Percentiles rank a stretch among this genome's conserved stretches.
phyloP scores from a whole-genome alignment of 371 early-diverging fungal genomes.

The Rhizopus microsporus region DNA sequence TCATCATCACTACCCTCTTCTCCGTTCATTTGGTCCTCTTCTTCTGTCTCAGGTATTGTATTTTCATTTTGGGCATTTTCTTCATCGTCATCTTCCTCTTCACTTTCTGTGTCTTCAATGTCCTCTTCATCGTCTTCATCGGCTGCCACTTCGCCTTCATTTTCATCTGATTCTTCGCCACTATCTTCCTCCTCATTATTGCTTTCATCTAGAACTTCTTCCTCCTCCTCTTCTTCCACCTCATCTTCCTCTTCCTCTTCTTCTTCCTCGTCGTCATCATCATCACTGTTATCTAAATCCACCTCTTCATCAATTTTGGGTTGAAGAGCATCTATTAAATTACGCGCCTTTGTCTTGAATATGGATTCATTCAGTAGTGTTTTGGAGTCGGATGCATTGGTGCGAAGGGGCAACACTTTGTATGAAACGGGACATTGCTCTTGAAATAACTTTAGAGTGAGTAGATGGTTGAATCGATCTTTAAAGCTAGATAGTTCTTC shows the following conservation, averaged over 20 bases:
- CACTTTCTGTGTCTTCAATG: constrained; percentile 14
- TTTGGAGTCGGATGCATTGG: not conserved
- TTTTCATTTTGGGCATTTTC: constrained; percentile 5
- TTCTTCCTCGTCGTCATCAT: constrained; percentile 12
- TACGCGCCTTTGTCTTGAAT: constrained; percentile 25
- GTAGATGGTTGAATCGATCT: constrained; percentile 15
- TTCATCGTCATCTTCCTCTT: constrained; percentile 13
- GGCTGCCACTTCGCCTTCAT: not conserved
- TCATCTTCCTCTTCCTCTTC: constrained; percentile 16
- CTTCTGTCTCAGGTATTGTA: constrained; percentile 5
- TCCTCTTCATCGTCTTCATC: constrained; percentile 8
- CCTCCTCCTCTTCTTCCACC: constrained; percentile 9
- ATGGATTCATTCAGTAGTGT: constrained; percentile 21
- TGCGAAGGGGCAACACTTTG: not conserved
- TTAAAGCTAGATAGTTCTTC: constrained; percentile 16
- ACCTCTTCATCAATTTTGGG: constrained; percentile 15
- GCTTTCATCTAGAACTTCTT: constrained; percentile 9
- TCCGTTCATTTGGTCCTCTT: constrained; percentile 3
- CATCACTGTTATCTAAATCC: constrained; percentile 8
- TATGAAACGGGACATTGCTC: constrained; percentile 1
- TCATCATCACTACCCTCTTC: constrained; percentile 5
- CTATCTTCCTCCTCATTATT: not conserved
- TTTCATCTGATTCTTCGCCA: not conserved
- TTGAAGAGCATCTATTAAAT: constrained; percentile 25
- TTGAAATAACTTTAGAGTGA: not conserved